Conservation (phyloP, 2,329 filamentous ascomycete genomes). For the Aspergillus cejpii region DNA sequence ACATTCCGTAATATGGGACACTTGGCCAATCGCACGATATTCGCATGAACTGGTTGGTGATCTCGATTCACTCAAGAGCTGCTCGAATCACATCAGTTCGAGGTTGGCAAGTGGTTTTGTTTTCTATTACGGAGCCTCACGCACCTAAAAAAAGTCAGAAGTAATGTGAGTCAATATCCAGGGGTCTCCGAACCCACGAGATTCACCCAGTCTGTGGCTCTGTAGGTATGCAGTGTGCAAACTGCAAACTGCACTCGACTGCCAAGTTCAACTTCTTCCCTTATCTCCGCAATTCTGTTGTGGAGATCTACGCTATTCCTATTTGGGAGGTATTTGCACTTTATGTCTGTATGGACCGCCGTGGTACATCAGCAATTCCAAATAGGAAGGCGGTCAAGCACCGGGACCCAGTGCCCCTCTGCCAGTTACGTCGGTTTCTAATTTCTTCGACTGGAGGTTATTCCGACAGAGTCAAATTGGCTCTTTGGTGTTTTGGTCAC, state of each 20-base stretch:
- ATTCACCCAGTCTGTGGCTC: neutral
- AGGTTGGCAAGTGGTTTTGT: neutral
- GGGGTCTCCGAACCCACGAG: neutral
- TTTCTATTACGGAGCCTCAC: neutral
- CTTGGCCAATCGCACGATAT: neutral
- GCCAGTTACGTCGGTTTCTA: constrained; percentile 19
- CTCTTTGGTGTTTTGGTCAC: constrained; percentile 3
- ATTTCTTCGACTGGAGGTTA: constrained; percentile 8
- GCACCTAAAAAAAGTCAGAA: neutral
- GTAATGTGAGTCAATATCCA: neutral
- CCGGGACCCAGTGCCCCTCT: constrained; percentile 25
- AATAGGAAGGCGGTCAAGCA: constrained; percentile 18
- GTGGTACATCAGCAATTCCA: neutral
- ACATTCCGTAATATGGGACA: constrained; percentile 6
- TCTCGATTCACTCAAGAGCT: neutral
- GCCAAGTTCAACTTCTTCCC: neutral
- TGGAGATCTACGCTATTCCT: constrained; percentile 11
- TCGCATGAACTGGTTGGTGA: neutral
- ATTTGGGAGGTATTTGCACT: constrained; percentile 2
- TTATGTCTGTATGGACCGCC: constrained; percentile 6
- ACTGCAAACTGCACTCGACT: neutral
- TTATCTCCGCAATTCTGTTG: constrained; percentile 13
- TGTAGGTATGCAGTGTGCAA: neutral
- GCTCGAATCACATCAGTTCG: neutral
- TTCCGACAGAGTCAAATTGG: constrained; percentile 1